Base-by-base conservation (phyloP, 192 early-diverging fungal genomes). In the Mortierella antarctica region DNA sequence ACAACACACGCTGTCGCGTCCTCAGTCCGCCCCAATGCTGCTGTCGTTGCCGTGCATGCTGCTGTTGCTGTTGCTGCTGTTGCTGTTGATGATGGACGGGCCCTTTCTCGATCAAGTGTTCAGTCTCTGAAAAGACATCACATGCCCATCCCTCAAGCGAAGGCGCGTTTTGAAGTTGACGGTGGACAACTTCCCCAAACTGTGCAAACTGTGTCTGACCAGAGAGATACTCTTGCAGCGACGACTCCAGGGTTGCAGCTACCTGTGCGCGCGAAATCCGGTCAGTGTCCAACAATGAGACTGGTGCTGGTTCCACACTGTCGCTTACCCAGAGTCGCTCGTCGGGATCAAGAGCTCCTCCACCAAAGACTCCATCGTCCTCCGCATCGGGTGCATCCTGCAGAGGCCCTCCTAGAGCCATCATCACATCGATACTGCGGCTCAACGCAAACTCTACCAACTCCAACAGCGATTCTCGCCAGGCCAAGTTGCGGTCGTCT, bases 401-500 rank as follows among this genome's bases (percentile, higher is more conserved):
- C 1, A 51, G 0, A 15, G 72, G 57, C 3, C 64, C 72, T 12
- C 72, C 72, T 2, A 74, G 15, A 3, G 23, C 40, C 31, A 41
- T 20, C 64, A 74, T 65, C 21, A 74, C 10, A 39, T 41, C 41
- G 18, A 66, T 21, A 12, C 72, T 42, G 10, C 57, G 64, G 48
- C 66, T 64, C 17, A 74, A 48, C 7, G 72, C 57, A 65, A 65
- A 50, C 54, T 74, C 64, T 6, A 41, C 57, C 9, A 74, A 57
- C 20, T 64, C 72, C 54, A 74, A 18, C 1, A 66, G 46, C 12
- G 72, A 63, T 8, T 74, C 53, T 60, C 64, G 31, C 72, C 72
- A 74, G 12, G 72, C 23, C 0, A 42, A 21, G 15, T 74, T 74
- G 15, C 45, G 54, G 21, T 65, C 54, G 21, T 74, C 72, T 60